Percentiles rank a stretch among this genome's conserved stretches.
These are phyloP conservation scores for Calocera cornea DNA, from an alignment of 768 basidiomycete genomes.

Conservation along the genomic window DNA sequence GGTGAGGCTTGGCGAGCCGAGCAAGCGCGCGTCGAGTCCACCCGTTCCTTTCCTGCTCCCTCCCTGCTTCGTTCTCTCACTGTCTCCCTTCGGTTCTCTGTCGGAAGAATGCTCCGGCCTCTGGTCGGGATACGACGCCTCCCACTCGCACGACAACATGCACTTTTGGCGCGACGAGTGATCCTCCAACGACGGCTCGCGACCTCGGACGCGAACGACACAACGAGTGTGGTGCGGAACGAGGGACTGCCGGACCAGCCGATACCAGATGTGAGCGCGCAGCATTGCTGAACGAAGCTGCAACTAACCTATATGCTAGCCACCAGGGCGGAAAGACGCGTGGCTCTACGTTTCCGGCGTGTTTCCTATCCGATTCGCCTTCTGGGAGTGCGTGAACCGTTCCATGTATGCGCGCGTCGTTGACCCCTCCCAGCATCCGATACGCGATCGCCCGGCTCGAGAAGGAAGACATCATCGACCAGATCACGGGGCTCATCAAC, in stretches of 20 bases:
- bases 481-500: conserved; percentile 37
- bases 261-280: background rate
- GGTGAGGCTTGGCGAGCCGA: too few species aligned
- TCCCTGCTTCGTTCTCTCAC: too few species aligned
- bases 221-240: background rate
- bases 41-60: too few species aligned
- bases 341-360: conserved; percentile 67
- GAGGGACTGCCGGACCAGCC: background rate
- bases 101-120: background rate
- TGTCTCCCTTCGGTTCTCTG: too few species aligned
- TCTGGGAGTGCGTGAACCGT: conserved; percentile 50
- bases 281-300: background rate
- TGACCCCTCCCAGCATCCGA: conserved; percentile 38
- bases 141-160: background rate
- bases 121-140: background rate
- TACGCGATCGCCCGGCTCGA: conserved; percentile 48
- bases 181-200: background rate
- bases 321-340: conserved; percentile 25
- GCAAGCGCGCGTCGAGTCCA: too few species aligned
- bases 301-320: background rate
- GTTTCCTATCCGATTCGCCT: conserved; percentile 56
- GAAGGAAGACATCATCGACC: conserved; percentile 41
- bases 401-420: conserved; percentile 3
- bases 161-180: background rate
- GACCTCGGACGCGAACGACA: background rate